These are phyloP conservation scores for Diaporthe nobilis DNA, from an alignment of 2,329 filamentous ascomycete genomes.

Conservation along the genomic window DNA sequence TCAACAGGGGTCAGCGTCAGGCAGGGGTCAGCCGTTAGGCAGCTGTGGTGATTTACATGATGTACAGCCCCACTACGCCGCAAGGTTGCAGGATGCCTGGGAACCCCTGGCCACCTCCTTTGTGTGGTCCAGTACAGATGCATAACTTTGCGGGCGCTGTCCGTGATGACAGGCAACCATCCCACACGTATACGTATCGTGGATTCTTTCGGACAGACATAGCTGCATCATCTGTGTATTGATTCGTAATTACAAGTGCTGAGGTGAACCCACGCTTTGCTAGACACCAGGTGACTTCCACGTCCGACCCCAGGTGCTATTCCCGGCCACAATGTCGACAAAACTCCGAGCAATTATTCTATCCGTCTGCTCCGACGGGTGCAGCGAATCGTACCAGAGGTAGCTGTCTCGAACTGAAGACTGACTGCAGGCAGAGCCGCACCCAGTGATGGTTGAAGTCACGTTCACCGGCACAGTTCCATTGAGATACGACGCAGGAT, in stretches of 20 bases:
- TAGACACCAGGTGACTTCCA: constrained; percentile 33
- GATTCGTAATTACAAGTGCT: not conserved
- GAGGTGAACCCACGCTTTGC: not conserved
- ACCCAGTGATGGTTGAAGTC: constrained; percentile 62
- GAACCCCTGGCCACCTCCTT: not conserved
- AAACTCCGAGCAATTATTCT: constrained; percentile 68
- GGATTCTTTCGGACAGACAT: no score
- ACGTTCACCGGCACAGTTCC: constrained; percentile 67
- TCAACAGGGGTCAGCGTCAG: constrained; percentile 4
- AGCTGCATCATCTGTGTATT: not conserved
- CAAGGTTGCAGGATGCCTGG: constrained; percentile 24
- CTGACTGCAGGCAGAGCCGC: constrained; percentile 54
- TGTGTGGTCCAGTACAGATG: no score
- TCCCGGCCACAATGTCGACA: constrained; percentile 64
- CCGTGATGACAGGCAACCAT: no score
- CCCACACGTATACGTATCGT: no score
- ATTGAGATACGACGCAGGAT: constrained; percentile 67
- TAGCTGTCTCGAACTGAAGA: constrained; percentile 60
- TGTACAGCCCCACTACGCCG: constrained; percentile 27
- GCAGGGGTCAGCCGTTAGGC: constrained; percentile 1
- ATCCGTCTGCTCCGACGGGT: constrained; percentile 69
- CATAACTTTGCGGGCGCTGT: no score
- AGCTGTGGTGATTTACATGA: constrained; percentile 30
- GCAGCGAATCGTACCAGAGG: constrained; percentile 71
- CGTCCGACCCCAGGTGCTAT: constrained; percentile 41